Evolutionary conservation across 2,329 filamentous ascomycete species (phyloP), one percentile per base, ranked within the genome.

Genomic region (Scleromitrula shiraiana): DNA sequence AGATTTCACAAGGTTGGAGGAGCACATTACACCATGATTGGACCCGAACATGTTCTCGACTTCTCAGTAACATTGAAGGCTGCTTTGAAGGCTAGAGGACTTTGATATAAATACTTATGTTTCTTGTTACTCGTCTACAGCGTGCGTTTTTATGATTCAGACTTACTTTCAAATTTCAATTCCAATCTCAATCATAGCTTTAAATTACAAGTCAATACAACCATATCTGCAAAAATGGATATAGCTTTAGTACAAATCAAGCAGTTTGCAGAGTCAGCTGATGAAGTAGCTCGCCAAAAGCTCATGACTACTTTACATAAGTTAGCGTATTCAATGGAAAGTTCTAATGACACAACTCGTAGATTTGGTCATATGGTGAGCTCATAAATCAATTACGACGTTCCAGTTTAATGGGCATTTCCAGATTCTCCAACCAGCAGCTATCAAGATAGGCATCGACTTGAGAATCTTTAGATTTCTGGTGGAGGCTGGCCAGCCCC

Each of bases 1-100:
- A 51, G 53, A 10, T 67, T 65, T 43, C 65, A 70, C 46, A 55
- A 62, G 7, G 66, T 68, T 6, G 56, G 51, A 2, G 68, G 68
- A 2, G 58, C 55, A 5, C 69, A 70, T 56, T 67, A 68, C 46
- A 70, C 65, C 3, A 66, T 71, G 63, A 57, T 70, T 41, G 54
- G 56, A 2, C 62, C 62, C 2, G 63, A 67, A n/a, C 50, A 69
- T 57, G 59, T 70, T 2, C 50, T 48, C 17, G 51, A 42, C 3
- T 70, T 71, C 54, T 54, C 61, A 48, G 56, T 56, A 37, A 63
- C 37, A 5, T 55, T 65, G 38, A 58, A 51, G 24, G 23, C 27
- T 10, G 60, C 49, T 8, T 46, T 62, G 40, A 46, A 49, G 22
- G 49, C 37, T 6, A 38, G 57, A 23, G 59, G 57, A 20, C n/a